Base-by-base conservation (phyloP, 495 filamentous ascomycete species). In the Penicillium canescens region DNA sequence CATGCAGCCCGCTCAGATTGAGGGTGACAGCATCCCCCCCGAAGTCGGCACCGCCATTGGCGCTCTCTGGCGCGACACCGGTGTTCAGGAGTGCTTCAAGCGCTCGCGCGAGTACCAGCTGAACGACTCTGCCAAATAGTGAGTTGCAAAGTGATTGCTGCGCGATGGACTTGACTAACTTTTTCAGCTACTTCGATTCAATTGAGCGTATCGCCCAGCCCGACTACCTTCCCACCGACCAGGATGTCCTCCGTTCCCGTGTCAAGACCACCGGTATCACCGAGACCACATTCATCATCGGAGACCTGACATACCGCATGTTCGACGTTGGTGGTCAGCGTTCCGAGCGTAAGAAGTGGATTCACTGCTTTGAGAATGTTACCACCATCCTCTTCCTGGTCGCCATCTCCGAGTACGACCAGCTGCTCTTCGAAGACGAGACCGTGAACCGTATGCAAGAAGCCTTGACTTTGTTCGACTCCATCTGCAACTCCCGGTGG, bases 261-360 rank as follows among this genome's bases (percentile, higher is more conserved):
- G 88, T 99, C 73, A 96, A 96, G 85, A 99, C 94, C 21, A 99
- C 94, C 44, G 95, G 94, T 85, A 98, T 99, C 66, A 99, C 91
- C 14, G 94, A 99, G 76, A 98, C 94, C 16, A 94, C 92, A 41
- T 99, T 99, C 76, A 93, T 96, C 67, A 95, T 98, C 59, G 95
- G 94, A 55, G 91, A 97, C 63, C 77, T 99, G 65, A 98, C 92
- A 28, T 99, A 97, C 77, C 86, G 95, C 50, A 99, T 99, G 94
- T 98, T 98, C 77, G 94, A 99, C 70, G 94, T 99, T 31, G 94
- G 94, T 80, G 94, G 94, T 64, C 94, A 98, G 75, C 88, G 94
- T 62, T 98, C 95, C 1, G 94, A 99, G 75, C 89, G 94, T 59
- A 99, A 99, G 88, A 99, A 99, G 87, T 99, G 94, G 94, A 99